Conservation (phyloP, 257 asterid genomes). For the Oldenlandia corymbosa region DNA sequence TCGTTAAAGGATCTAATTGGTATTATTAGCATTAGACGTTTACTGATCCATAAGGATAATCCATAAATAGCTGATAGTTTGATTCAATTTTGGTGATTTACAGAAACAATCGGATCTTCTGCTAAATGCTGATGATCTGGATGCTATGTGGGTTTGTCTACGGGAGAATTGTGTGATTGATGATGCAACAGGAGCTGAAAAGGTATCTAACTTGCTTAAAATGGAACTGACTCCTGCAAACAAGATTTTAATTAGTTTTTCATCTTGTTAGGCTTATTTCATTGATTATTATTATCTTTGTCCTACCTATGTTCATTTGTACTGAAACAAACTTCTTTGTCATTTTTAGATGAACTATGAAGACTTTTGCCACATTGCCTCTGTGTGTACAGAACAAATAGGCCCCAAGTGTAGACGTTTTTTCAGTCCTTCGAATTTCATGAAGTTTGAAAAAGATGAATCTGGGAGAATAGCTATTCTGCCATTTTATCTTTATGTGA, state of each 20-base stretch:
- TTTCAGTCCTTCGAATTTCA: constrained; percentile 98
- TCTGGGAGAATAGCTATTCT: constrained; percentile 94
- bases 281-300: not conserved
- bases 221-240: not conserved
- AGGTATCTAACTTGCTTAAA: constrained; percentile 33
- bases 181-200: constrained; percentile 99
- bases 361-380: constrained; percentile 99
- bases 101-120: constrained; percentile 98
- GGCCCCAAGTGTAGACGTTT: constrained; percentile 94
- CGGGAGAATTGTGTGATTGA: constrained; percentile 98
- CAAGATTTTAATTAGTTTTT: not conserved
- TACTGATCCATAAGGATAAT: not conserved
- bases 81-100: constrained; percentile 4
- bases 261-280: not conserved
- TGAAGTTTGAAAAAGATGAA: constrained; percentile 99
- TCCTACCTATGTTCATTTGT: constrained; percentile 2
- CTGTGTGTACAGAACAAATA: constrained; percentile 95
- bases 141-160: constrained; percentile 99
- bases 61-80: not conserved
- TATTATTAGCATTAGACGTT: not conserved
- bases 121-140: constrained; percentile 98
- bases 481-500: constrained; percentile 95
- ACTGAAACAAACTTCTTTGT: constrained; percentile 29
- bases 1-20: not conserved
- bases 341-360: constrained; percentile 87